Percentiles rank a stretch among this genome's conserved stretches.
phyloP scores from a whole-genome alignment of 768 basidiomycete species.

The Tylopilus balloui region DNA sequence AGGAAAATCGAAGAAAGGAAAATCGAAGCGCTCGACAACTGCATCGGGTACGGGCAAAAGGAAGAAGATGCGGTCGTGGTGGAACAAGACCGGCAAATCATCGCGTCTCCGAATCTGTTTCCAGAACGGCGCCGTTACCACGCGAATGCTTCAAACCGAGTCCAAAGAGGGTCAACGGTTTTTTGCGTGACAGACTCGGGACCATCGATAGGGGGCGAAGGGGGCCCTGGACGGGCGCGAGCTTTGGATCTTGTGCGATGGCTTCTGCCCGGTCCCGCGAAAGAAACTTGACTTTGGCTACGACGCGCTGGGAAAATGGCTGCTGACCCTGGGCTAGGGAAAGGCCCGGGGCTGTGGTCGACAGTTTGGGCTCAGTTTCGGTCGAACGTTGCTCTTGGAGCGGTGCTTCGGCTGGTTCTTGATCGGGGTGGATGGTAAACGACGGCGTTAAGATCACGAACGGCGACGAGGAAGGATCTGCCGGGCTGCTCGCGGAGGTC shows the following conservation, averaged over 20 bases:
- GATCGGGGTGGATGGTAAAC: constrained; percentile 8
- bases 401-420: neutral
- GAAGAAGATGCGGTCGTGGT: neutral
- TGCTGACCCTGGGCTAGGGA: neutral
- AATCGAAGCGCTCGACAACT: neutral
- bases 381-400: neutral
- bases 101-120: neutral
- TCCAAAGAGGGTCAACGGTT: constrained; percentile 20
- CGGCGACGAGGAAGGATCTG: constrained; percentile 15
- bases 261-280: constrained; percentile 25
- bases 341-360: neutral
- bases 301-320: constrained; percentile 10
- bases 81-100: neutral
- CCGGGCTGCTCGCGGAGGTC: constrained; percentile 4
- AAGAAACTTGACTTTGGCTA: constrained; percentile 16
- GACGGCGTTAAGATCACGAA: constrained; percentile 12
- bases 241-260: constrained; percentile 30
- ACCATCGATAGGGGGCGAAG: constrained; percentile 29
- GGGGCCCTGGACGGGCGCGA: constrained; percentile 31
- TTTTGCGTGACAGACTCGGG: constrained; percentile 13
- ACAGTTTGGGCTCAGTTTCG: neutral
- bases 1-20: neutral
- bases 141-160: constrained; percentile 13
- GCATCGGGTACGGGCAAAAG: neutral
- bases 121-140: neutral